Base-by-base conservation (phyloP, 1,284 basidiomycete species). In the Agaricales sp. region DNA sequence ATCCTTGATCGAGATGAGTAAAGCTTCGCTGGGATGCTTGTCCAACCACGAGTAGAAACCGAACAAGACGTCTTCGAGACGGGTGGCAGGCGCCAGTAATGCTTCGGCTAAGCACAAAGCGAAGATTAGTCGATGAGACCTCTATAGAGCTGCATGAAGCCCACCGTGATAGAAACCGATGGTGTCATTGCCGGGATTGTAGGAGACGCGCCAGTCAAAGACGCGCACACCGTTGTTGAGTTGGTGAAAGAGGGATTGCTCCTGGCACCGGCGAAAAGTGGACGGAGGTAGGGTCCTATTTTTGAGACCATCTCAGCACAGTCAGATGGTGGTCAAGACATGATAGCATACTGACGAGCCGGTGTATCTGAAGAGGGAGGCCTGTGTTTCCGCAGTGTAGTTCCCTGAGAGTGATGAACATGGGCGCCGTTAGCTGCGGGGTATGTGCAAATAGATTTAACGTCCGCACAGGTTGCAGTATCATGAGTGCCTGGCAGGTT, bases 401-500 rank as follows among this genome's bases (percentile, higher is more conserved):
- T 71, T 71, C 67, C 71, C 70, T 73, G 46, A 1, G 45, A 41
- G 47, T 48, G 14, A 46, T 14, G 26, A 35, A 45, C 26, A 30
- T 30, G 26, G 14, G 14, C 14, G 26, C 6, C 14, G 6, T 6
- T 6, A 6, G 14, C 14, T 30, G 6, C 6, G 6, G 6, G 26
- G 6, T 30, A 6, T 6, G 6, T 14, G 26, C 6, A 6, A 30
- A 6, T 14, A 30, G 26, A 30, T 30, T 6, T 14, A 30, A 30
- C 14, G 26, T 6, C 14, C 63, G 6, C 56, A 70, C 72, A 71
- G 14, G 71, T 73, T 4, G 67, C 63, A 3, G 70, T 61, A 55
- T 73, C 71, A 51, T 73, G 70, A 12, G 68, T 71, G 24, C 71
- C 72, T 14, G 70, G 71, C 11, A 73, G 52, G 53, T 69, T 74